Base-by-base conservation (phyloP, 2,329 filamentous ascomycete genomes). In the Ilyonectria robusta region DNA sequence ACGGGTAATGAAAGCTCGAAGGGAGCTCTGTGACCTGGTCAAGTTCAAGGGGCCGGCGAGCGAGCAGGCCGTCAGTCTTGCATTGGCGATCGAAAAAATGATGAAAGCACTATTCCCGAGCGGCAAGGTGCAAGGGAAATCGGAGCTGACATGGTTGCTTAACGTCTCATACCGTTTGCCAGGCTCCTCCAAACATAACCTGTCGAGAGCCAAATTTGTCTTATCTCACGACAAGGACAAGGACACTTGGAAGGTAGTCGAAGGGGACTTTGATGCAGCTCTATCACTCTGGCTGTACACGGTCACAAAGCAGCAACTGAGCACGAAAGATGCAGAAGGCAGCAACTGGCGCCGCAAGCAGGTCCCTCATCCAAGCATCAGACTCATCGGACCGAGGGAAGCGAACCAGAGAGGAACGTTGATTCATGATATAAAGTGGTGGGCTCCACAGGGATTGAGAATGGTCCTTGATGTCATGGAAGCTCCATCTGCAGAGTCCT, bases 261-360 rank as follows among this genome's bases (percentile, higher is more conserved):
- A 44, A 46, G 61, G 59, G 6, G 33, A 33, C 15, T 35, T 64
- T 1, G 46, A 64, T 11, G 29, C 61, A 1, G 33, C 37, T 1
- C 3, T 64, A 10, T 64, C 61, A 2, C 54, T 64, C 4, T 59
- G 54, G 17, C 4, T 37, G 4, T 46, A 59, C 1, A 59, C 61
- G 15, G 19, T 15, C 2, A 17, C 5, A 1, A 21, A 33, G 15
- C 4, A 40, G 23, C 19, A 62, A 33, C 11, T 9, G 11, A 19
- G 26, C 3, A 2, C 42, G 5, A 4, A 42, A 29, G 6, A 11
- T 6, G 4, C 50, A 9, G 13, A 58, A 7, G 37, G 26, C 1
- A 5, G 53, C 4, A 23, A 21, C 6, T 64, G 46, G 61, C 46
- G 59, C 9, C 61, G 47, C 6, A 15, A 11, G 2, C 15, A 59